phyloP scores from a whole-genome alignment of 305 asterid genomes.

The Solanum hybrid region DNA sequence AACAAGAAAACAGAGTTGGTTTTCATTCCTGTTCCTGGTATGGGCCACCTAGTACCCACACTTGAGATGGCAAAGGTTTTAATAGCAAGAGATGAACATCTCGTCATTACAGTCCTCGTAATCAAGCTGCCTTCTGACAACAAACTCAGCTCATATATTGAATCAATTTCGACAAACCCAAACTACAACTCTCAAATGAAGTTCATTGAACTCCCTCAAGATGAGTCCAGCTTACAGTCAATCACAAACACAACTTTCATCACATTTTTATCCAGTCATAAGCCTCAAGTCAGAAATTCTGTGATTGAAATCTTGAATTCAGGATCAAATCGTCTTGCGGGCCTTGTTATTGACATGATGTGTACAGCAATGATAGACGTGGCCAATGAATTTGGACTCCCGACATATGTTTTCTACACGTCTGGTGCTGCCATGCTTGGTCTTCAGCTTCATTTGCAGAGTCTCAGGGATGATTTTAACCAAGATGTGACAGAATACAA shows the following conservation, averaged over 20 bases:
- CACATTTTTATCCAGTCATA: not conserved
- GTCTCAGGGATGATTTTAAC: not conserved
- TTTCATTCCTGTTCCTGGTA: slow-evolving; percentile 41
- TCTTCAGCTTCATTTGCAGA: slow-evolving; percentile 8
- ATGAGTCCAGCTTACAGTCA: not conserved
- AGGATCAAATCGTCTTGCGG: not conserved
- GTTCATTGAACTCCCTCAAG: slow-evolving; percentile 20
- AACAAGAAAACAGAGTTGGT: slow-evolving; percentile 15
- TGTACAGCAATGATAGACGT: slow-evolving; percentile 8
- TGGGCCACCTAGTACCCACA: slow-evolving; percentile 34
- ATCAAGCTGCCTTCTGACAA: slow-evolving; percentile 19
- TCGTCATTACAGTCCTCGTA: slow-evolving; percentile 29
- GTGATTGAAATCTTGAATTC: not conserved
- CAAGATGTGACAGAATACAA: slow-evolving; percentile 1
- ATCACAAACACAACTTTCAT: not conserved
- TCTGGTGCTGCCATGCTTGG: slow-evolving; percentile 11
- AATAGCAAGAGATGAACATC: slow-evolving; percentile 17
- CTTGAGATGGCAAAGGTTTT: slow-evolving; percentile 35
- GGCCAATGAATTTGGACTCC: slow-evolving; percentile 10
- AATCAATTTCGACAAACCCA: not conserved
- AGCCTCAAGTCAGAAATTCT: not conserved
- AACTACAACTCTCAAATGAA: slow-evolving; percentile 13
- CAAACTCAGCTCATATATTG: slow-evolving; percentile 6
- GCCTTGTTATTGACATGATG: slow-evolving; percentile 12
- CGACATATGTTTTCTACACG: slow-evolving; percentile 5